These are phyloP conservation scores for Cadophora luteo-olivacea DNA, from an alignment of 2,329 filamentous ascomycete genomes.

Conservation along the genomic window DNA sequence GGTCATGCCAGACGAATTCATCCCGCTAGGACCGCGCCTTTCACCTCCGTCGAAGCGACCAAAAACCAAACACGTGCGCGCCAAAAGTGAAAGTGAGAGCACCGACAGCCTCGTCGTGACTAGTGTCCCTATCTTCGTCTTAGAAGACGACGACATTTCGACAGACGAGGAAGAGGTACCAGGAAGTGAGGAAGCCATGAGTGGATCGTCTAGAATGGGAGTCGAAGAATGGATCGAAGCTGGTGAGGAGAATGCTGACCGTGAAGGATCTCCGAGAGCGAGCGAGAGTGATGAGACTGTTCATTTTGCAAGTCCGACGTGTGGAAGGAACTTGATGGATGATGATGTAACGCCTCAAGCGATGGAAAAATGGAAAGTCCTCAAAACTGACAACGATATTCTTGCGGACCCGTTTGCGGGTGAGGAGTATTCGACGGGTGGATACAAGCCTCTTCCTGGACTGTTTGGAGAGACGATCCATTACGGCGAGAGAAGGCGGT, in stretches of 20 bases:
- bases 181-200: not conserved
- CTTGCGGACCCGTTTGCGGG: not conserved
- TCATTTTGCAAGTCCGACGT: not conserved
- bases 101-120: slow-evolving; percentile 3
- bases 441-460: not conserved
- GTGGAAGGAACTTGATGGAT: not conserved
- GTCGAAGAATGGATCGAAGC: not conserved
- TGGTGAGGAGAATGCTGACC: not conserved
- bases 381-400: not conserved
- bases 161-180: not conserved
- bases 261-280: not conserved
- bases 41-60: not conserved
- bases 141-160: not conserved
- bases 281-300: slow-evolving; percentile 1
- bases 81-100: not conserved
- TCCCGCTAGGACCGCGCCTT: not conserved
- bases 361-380: not conserved
- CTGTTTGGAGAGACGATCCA: not conserved
- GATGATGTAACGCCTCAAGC: not conserved
- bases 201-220: not conserved
- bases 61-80: not conserved
- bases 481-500: not conserved
- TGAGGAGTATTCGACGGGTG: not conserved
- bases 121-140: slow-evolving; percentile 3
- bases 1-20: not conserved